phyloP scores from a whole-genome alignment of 345 rosid genomes.

The Eucalyptus paniculata region DNA sequence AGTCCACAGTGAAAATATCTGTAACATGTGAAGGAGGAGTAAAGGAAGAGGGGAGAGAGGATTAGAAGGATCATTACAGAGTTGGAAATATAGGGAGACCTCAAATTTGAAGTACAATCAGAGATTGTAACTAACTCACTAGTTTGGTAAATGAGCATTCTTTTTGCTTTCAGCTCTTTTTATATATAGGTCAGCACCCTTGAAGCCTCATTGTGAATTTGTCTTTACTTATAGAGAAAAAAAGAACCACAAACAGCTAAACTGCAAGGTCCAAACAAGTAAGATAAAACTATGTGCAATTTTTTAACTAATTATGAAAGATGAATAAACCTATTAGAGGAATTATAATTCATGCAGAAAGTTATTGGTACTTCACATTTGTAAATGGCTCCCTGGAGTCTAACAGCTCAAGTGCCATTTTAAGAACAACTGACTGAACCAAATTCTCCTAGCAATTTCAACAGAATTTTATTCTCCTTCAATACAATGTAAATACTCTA shows the following conservation, averaged over 20 bases:
- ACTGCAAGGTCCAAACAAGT: neutral
- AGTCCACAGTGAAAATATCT: neutral
- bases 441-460: neutral
- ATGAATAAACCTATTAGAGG: neutral
- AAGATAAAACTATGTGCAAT: neutral
- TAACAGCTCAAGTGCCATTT: neutral
- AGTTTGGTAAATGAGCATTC: neutral
- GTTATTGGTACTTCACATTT: neutral
- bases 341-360: neutral
- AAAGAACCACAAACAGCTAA: neutral
- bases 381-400: neutral
- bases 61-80: neutral
- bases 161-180: neutral
- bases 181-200: neutral
- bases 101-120: neutral
- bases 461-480: neutral
- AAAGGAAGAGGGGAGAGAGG: neutral
- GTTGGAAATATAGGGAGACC: neutral
- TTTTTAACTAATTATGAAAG: neutral
- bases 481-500: neutral
- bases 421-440: neutral
- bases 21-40: neutral
- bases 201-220: neutral
- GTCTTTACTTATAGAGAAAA: neutral
- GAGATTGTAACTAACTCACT: neutral